Percentiles rank a stretch among this genome's conserved stretches.
These are phyloP conservation scores for Adiantum capillusveneris DNA, from an alignment of 75 land plant species.

Conservation along the genomic window DNA sequence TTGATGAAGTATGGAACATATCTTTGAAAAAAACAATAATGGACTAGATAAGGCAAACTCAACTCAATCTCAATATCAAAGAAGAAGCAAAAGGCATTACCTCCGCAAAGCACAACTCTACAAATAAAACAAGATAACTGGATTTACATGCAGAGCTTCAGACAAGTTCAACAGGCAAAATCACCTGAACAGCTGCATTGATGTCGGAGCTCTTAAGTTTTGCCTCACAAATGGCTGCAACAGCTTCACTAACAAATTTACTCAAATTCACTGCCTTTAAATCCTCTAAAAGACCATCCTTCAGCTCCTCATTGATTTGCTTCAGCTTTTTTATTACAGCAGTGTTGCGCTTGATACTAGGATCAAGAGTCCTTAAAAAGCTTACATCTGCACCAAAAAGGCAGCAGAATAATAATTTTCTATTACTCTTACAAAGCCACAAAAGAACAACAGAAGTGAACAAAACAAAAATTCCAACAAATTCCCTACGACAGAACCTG, in stretches of 20 bases:
- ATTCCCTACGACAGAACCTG: slow-evolving; percentile 38
- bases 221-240: slow-evolving; percentile 88
- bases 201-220: slow-evolving; percentile 83
- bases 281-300: slow-evolving; percentile 79
- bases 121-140: not conserved
- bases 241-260: slow-evolving; percentile 99
- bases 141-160: not conserved
- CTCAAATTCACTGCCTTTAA: slow-evolving; percentile 75
- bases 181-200: slow-evolving; percentile 97
- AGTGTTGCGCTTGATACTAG: slow-evolving; percentile 94
- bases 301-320: slow-evolving; percentile 93
- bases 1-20: slow-evolving; percentile 97
- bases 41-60: no score
- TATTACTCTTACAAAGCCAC: not conserved
- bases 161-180: no score
- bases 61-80: no score
- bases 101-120: no score
- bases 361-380: slow-evolving; percentile 83
- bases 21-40: no score
- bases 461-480: not conserved
- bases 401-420: not conserved
- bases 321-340: slow-evolving; percentile 91
- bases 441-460: not conserved
- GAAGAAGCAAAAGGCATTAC: no score
- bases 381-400: slow-evolving; percentile 46